A percentile compares a stretch with the other conserved stretches of the same genome.
Evolutionary conservation across 768 basidiomycete genomes (phyloP).

Genomic region (Tricholoma bakamatsutake): DNA sequence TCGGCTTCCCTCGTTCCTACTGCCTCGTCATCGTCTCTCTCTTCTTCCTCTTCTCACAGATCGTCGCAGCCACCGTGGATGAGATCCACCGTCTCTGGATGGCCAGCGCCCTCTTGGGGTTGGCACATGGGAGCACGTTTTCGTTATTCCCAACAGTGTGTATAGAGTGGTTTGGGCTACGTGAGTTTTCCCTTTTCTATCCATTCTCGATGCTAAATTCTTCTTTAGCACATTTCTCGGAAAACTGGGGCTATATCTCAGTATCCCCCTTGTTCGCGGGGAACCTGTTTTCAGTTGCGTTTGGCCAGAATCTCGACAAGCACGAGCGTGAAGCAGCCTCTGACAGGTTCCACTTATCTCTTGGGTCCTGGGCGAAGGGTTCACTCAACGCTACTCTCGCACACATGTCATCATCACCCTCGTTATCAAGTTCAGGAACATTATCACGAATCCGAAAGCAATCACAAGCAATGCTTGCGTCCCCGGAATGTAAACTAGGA

Average conservation of each 20-base stretch:
- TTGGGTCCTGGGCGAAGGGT: not conserved
- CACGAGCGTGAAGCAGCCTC: slow-evolving; percentile 32
- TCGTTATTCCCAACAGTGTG: slow-evolving; percentile 68
- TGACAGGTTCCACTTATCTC: not conserved
- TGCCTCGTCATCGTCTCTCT: slow-evolving; percentile 60
- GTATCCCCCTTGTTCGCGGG: slow-evolving; percentile 73
- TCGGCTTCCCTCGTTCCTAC: slow-evolving; percentile 59
- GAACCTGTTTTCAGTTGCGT: slow-evolving; percentile 80
- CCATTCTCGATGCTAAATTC: not conserved
- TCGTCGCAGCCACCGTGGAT: slow-evolving; percentile 53
- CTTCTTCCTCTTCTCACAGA: slow-evolving; percentile 70
- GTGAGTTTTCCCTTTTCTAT: not conserved
- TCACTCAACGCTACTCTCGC: not conserved
- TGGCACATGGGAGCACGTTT: slow-evolving; percentile 69
- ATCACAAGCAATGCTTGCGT: not conserved
- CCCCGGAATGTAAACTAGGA: slow-evolving; percentile 50
- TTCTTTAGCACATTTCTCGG: slow-evolving; percentile 58
- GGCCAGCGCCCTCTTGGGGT: slow-evolving; percentile 44
- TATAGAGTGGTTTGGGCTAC: slow-evolving; percentile 46
- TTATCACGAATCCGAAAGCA: not conserved
- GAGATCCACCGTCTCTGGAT: slow-evolving; percentile 64
- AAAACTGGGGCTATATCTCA: slow-evolving; percentile 82
- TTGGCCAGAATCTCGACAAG: slow-evolving; percentile 75
- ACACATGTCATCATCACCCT: not conserved
- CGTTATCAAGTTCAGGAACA: not conserved